Percentiles rank a stretch among this genome's conserved stretches.
Conservation (phyloP, 2,329 filamentous ascomycete genomes). For the Grosmannia penicillata region DNA sequence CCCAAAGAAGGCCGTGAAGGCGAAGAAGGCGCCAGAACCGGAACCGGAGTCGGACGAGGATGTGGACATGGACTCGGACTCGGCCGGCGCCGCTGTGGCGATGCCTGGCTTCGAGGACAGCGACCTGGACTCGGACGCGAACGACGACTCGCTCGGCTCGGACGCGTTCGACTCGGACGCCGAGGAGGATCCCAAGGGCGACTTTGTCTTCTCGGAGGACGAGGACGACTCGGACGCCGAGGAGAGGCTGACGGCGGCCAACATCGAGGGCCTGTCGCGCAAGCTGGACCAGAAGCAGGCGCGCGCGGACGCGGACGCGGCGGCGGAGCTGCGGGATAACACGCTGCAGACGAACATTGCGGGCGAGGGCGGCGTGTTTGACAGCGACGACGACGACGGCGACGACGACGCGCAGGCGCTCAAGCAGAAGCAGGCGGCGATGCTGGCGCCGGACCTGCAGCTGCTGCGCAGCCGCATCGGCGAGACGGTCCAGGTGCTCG, state of each 20-base stretch:
- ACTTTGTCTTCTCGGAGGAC: slow-evolving; percentile 87
- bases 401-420: slow-evolving; percentile 31
- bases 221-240: slow-evolving; percentile 83
- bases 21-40: slow-evolving; percentile 19
- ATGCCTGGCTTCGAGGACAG: slow-evolving; percentile 22
- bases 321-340: slow-evolving; percentile 72
- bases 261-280: slow-evolving; percentile 81
- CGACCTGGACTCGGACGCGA: slow-evolving; percentile 28
- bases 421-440: slow-evolving; percentile 41
- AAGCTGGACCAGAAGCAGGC: slow-evolving; percentile 69
- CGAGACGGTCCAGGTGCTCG: slow-evolving; percentile 81
- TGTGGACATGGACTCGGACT: slow-evolving; percentile 16
- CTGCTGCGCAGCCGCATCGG: slow-evolving; percentile 79
- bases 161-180: slow-evolving; percentile 40
- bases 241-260: slow-evolving; percentile 84
- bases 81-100: slow-evolving; percentile 14
- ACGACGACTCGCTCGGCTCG: slow-evolving; percentile 3
- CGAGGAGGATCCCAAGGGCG: slow-evolving; percentile 33
- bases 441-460: slow-evolving; percentile 79
- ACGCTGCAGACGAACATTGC: slow-evolving; percentile 89
- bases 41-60: not conserved
- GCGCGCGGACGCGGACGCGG: slow-evolving; percentile 66
- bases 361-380: slow-evolving; percentile 52
- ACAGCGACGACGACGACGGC: slow-evolving; percentile 27
- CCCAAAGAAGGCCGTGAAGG: slow-evolving; percentile 13